These are phyloP conservation scores for Boletus eberwhitei DNA, from an alignment of 768 basidiomycete genomes.

Conservation along the genomic window DNA sequence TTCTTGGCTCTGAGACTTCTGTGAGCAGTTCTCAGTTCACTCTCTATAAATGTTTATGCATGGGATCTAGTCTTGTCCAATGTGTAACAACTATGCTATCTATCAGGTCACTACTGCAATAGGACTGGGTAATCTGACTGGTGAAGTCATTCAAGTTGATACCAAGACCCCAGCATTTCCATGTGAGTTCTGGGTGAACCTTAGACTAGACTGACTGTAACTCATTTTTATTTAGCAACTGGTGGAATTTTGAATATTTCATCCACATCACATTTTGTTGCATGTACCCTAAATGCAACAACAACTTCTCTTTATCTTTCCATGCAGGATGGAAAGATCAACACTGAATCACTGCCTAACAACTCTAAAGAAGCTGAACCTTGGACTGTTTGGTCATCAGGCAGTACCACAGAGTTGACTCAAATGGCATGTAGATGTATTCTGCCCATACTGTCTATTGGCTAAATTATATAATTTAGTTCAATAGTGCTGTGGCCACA, in stretches of 20 bases:
- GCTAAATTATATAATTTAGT: not conserved
- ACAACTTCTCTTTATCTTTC: not conserved
- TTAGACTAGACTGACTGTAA: no score
- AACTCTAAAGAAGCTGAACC: not conserved
- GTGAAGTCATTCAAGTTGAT: no score
- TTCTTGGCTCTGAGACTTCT: no score
- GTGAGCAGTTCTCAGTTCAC: not conserved
- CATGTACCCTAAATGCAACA: not conserved
- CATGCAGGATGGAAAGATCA: not conserved
- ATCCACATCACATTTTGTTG: not conserved
- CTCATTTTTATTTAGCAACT: no score
- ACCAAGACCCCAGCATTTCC: no score
- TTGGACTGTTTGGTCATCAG: conserved; percentile 7
- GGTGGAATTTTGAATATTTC: no score
- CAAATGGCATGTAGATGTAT: not conserved
- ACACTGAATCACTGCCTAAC: not conserved
- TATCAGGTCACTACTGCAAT: not conserved
- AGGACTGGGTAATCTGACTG: not conserved
- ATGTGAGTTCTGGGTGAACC: no score
- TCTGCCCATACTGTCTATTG: not conserved
- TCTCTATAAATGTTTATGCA: no score
- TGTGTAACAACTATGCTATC: no score
- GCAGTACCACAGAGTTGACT: not conserved
- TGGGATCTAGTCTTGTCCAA: no score
- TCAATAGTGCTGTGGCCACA: not conserved